Evolutionary conservation across 78 protist genomes (phyloP).

Genomic region (Chrysochromulina parva): DNA sequence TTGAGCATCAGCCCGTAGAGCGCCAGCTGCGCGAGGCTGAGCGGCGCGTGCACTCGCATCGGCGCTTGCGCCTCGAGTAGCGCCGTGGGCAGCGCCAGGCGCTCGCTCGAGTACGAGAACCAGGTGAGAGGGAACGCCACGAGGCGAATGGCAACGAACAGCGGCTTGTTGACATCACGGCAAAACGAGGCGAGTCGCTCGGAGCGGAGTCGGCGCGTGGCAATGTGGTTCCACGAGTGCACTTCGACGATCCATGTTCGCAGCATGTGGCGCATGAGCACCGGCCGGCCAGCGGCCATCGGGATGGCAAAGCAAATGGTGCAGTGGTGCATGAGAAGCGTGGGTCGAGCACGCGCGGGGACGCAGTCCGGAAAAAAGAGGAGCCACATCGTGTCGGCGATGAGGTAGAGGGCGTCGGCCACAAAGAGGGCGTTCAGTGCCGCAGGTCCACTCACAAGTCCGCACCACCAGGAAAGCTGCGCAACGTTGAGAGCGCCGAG

Average conservation of each 20-base stretch:
- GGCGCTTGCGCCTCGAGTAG: neutral
- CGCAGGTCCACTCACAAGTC: neutral
- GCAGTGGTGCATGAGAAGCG: neutral
- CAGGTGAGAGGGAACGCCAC: neutral
- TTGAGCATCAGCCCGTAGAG: neutral
- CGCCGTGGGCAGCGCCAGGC: neutral
- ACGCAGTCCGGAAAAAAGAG: neutral
- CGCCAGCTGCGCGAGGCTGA: neutral
- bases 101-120: neutral
- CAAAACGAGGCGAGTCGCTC: neutral
- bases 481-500: neutral
- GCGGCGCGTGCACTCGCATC: neutral
- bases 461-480: neutral
- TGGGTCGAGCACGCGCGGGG: neutral
- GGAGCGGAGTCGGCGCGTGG: neutral
- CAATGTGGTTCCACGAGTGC: neutral
- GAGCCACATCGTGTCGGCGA: neutral
- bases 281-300: neutral
- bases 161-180: neutral
- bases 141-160: neutral
- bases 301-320: neutral
- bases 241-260: neutral
- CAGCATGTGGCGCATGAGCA: neutral
- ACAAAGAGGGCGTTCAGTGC: neutral
- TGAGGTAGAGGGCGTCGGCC: neutral